Conservation (phyloP, 257 asterid species). For the Scutellaria baicalensis region DNA sequence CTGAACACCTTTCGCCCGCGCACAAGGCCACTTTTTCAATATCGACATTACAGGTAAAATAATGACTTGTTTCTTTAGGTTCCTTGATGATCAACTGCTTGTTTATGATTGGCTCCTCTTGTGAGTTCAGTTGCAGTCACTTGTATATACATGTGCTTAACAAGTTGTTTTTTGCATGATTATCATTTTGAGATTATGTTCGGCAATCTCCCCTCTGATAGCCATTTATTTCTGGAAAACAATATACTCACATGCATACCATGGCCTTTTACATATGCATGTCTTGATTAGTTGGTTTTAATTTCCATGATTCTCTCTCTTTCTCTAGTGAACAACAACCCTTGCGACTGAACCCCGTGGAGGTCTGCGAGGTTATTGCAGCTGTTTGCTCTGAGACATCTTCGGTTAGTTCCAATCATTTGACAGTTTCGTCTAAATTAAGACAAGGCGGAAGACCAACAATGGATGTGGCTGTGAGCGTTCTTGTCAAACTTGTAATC, state of each 20-base stretch:
- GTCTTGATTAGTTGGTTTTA: conserved; percentile 11
- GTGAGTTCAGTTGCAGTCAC: conserved; percentile 6
- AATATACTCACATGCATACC: not conserved
- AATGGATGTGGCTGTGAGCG: conserved; percentile 97
- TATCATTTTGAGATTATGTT: not conserved
- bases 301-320: conserved; percentile 10
- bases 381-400: conserved; percentile 95
- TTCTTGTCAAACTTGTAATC: conserved; percentile 93
- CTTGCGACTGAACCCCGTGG: conserved; percentile 84
- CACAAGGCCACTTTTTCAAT: conserved; percentile 89
- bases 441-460: conserved; percentile 88
- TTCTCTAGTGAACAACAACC: conserved; percentile 92
- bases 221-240: not conserved
- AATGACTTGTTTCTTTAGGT: conserved; percentile 12
- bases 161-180: not conserved
- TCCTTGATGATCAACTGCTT: conserved; percentile 4
- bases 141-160: not conserved
- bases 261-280: not conserved
- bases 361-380: conserved; percentile 93
- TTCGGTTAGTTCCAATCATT: conserved; percentile 50
- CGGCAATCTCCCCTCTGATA: not conserved
- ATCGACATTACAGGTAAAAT: conserved; percentile 98
- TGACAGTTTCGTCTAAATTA: conserved; percentile 77
- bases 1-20: conserved; percentile 89
- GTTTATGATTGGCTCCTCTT: conserved; percentile 2